Evolutionary conservation across 139 green algal species (phyloP).

Genomic region (Astrephomene gubernaculifera): DNA sequence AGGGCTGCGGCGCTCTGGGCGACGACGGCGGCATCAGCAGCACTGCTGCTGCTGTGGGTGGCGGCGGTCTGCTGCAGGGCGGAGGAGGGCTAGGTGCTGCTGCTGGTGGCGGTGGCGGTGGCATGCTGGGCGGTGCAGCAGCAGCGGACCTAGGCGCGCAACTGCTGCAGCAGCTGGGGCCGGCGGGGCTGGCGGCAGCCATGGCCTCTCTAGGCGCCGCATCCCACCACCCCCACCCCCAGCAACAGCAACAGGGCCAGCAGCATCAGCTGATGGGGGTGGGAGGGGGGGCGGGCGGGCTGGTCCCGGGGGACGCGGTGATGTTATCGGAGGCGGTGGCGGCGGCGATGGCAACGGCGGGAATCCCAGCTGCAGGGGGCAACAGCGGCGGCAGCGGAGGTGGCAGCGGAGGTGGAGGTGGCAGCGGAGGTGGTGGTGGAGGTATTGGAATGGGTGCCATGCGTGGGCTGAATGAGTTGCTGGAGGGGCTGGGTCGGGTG

Average conservation of each 20-base stretch:
- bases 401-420: background rate
- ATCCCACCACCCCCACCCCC: background rate
- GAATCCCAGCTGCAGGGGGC: slow-evolving; percentile 30
- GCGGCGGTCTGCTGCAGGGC: too few relatives aligned
- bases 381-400: background rate
- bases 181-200: background rate
- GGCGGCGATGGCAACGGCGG: background rate
- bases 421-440: background rate
- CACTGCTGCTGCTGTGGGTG: too few relatives aligned
- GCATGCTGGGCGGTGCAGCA: background rate
- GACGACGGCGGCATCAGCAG: background rate
- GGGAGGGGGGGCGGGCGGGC: too few relatives aligned
- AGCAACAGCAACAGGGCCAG: background rate
- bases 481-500: background rate
- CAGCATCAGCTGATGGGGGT: slow-evolving; percentile 1
- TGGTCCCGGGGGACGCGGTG: background rate
- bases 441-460: too few relatives aligned
- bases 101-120: background rate
- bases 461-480: slow-evolving; percentile 8
- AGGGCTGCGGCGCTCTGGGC: background rate
- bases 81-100: too few relatives aligned
- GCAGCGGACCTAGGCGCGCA: background rate
- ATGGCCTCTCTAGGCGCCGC: background rate
- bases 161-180: slow-evolving; percentile 27
- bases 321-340: slow-evolving; percentile 5